Conservation (phyloP, 345 rosid genomes). For the Syzygium jambos region DNA sequence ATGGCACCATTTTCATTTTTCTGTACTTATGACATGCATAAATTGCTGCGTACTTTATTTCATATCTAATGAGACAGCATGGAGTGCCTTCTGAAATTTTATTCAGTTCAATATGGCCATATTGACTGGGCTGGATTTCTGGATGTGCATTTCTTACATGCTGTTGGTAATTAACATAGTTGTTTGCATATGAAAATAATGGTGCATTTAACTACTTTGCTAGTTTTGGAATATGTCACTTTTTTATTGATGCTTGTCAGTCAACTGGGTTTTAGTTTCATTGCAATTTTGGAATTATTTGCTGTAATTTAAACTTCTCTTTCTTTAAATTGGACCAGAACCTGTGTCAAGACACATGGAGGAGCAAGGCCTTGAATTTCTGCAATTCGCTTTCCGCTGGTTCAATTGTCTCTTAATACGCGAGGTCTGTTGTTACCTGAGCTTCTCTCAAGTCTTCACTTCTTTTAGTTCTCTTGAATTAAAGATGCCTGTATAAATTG, state of each 20-base stretch:
- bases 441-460: neutral
- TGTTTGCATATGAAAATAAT: neutral
- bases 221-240: neutral
- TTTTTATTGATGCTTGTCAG: neutral
- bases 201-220: neutral
- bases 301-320: neutral
- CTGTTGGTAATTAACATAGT: neutral
- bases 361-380: constrained; percentile 96
- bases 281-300: neutral
- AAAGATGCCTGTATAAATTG: neutral
- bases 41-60: neutral
- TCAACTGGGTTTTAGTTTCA: neutral
- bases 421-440: constrained; percentile 36
- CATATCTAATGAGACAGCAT: neutral
- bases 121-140: neutral
- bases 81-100: neutral
- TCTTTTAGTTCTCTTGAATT: neutral
- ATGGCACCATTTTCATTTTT: neutral
- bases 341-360: constrained; percentile 95
- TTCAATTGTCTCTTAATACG: constrained; percentile 96
- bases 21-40: neutral
- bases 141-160: neutral
- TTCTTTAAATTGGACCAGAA: constrained; percentile 39
- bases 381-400: constrained; percentile 98
- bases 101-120: neutral